phyloP scores from a whole-genome alignment of 1,284 basidiomycete genomes.

The Volvariella volvacea region DNA sequence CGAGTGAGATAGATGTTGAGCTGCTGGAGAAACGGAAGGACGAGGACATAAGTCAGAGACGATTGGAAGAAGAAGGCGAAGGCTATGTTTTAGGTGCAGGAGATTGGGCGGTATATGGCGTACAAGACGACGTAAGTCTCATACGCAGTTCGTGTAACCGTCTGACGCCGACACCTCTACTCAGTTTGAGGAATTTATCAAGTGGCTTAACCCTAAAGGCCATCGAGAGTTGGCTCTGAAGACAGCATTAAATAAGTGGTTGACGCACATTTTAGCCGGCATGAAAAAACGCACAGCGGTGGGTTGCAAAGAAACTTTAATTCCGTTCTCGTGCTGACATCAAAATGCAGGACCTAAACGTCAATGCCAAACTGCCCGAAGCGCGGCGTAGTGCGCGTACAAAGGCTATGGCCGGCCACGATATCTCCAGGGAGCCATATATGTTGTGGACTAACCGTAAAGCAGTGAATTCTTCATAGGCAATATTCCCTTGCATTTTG shows the following conservation, averaged over 20 bases:
- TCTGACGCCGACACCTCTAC: slow-evolving; percentile 9
- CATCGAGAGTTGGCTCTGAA: slow-evolving; percentile 82
- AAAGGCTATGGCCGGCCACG: slow-evolving; percentile 48
- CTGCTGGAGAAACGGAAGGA: slow-evolving; percentile 54
- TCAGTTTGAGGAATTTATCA: slow-evolving; percentile 75
- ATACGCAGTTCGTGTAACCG: slow-evolving; percentile 3
- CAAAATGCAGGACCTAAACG: slow-evolving; percentile 51
- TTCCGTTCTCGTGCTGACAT: not conserved
- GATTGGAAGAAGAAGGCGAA: slow-evolving; percentile 71
- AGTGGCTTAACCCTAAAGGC: slow-evolving; percentile 91
- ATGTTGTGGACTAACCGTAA: slow-evolving; percentile 80
- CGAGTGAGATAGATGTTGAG: slow-evolving; percentile 72
- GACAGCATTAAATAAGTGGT: slow-evolving; percentile 78
- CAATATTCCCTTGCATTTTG: not conserved
- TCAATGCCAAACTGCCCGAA: slow-evolving; percentile 63
- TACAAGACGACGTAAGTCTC: slow-evolving; percentile 71
- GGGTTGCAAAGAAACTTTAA: slow-evolving; percentile 23
- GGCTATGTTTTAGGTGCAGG: slow-evolving; percentile 65
- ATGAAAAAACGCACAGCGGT: slow-evolving; percentile 71
- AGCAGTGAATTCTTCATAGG: slow-evolving; percentile 39
- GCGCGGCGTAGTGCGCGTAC: slow-evolving; percentile 71
- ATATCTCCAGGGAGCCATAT: slow-evolving; percentile 70
- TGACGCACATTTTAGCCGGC: slow-evolving; percentile 77
- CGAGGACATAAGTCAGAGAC: slow-evolving; percentile 52
- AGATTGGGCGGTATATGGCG: slow-evolving; percentile 88